phyloP scores from a whole-genome alignment of 1,139 yeast genomes.

The Citeromyces siamensis region DNA sequence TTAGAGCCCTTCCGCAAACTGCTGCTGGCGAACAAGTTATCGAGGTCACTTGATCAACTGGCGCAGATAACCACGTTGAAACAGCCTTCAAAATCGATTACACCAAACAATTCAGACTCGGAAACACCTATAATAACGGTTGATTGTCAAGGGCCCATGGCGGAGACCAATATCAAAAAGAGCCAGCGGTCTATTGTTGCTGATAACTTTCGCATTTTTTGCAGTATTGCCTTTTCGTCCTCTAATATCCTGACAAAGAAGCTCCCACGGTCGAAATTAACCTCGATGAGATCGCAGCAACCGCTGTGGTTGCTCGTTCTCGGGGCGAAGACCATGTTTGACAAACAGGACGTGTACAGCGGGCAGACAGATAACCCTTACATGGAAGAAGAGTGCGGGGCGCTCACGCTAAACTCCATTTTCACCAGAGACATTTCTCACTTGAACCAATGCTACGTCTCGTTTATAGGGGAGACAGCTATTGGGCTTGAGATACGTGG shows the following conservation, averaged over 20 bases:
- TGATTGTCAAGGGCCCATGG: background rate
- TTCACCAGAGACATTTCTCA: slow-evolving; percentile 16
- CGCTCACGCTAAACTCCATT: slow-evolving; percentile 15
- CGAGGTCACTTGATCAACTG: slow-evolving; percentile 3
- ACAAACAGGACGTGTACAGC: slow-evolving; percentile 28
- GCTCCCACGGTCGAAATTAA: slow-evolving; percentile 4
- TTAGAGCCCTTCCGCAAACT: slow-evolving; percentile 11
- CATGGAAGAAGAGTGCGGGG: slow-evolving; percentile 16
- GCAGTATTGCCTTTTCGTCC: slow-evolving; percentile 26
- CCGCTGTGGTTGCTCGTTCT: slow-evolving; percentile 63
- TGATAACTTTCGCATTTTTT: slow-evolving; percentile 44
- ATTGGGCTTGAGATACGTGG: slow-evolving; percentile 26
- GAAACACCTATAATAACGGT: slow-evolving; percentile 9
- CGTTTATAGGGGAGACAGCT: slow-evolving; percentile 41
- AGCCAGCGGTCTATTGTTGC: slow-evolving; percentile 19
- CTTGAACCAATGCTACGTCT: slow-evolving; percentile 28
- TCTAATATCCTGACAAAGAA: slow-evolving; percentile 1
- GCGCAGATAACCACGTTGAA: slow-evolving; percentile 8
- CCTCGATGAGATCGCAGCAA: slow-evolving; percentile 24
- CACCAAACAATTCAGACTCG: slow-evolving; percentile 8
- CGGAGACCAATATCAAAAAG: background rate
- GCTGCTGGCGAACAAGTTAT: slow-evolving; percentile 3
- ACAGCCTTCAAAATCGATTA: slow-evolving; percentile 6
- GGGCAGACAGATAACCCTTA: slow-evolving; percentile 24
- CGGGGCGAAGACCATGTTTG: slow-evolving; percentile 43